These are phyloP conservation scores for Boeremia lycopersici DNA, from an alignment of 2,329 filamentous ascomycete species.

Conservation along the genomic window DNA sequence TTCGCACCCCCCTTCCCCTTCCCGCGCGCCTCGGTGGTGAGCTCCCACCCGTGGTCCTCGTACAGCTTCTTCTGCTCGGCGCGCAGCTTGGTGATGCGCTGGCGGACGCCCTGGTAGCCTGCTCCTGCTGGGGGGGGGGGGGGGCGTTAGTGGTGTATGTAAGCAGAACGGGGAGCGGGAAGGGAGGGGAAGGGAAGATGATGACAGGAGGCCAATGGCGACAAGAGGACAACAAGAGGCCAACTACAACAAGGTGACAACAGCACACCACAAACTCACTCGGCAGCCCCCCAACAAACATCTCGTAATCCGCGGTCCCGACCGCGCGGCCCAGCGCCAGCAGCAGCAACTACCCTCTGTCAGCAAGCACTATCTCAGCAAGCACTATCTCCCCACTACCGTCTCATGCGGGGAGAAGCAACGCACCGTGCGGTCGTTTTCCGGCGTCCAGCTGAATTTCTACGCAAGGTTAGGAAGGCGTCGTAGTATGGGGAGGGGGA, in stretches of 20 bases:
- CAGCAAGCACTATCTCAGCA: too few relatives aligned
- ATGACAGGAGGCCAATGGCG: too few relatives aligned
- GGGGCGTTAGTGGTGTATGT: too few relatives aligned
- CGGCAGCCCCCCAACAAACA: background rate
- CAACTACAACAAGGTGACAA: too few relatives aligned
- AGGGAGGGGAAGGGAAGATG: too few relatives aligned
- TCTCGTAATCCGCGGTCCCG: background rate
- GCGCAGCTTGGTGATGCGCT: background rate
- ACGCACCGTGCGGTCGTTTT: background rate
- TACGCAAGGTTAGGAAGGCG: background rate
- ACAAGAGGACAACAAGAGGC: too few relatives aligned
- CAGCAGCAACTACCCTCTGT: slow-evolving; percentile 2
- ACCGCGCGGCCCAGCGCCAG: background rate
- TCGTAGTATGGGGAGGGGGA: too few relatives aligned
- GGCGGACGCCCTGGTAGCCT: background rate
- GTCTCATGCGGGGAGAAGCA: too few relatives aligned
- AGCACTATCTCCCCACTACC: too few relatives aligned
- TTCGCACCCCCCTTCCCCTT: background rate
- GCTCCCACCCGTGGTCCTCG: background rate
- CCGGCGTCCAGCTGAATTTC: background rate
- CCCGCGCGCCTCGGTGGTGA: background rate
- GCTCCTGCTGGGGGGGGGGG: background rate
- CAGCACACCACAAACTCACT: too few relatives aligned
- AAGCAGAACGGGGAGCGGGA: too few relatives aligned
- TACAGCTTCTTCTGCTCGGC: background rate